Base-by-base conservation (phyloP, 208 protist species). In the Herpetomonas tarakana region DNA sequence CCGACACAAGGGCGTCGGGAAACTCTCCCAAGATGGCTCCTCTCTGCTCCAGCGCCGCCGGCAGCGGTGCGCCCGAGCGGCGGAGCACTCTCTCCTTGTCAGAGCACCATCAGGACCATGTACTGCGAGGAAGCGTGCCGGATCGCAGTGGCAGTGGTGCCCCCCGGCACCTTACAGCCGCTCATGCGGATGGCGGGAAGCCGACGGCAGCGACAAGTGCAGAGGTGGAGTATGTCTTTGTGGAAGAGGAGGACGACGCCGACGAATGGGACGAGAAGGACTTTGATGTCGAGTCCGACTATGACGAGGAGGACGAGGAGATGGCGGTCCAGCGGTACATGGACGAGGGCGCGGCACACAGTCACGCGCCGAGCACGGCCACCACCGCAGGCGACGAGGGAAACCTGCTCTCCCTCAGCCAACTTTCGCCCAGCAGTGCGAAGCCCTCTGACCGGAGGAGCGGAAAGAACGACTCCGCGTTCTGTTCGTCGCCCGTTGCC, bases 241-340 rank as follows among this genome's bases (percentile, higher is more conserved):
- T 18, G 7, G 51, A 35, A n/a, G 58, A 53, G 2, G n/a, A 25
- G n/a, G 31, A 55, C 16, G 58, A 50, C 26, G 58, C 41, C 25
- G 49, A 47, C 41, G 49, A 55, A 27, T 44, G 54, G 6, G 52
- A 68, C 30, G 52, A 53, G 0, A 30, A 61, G 14, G 54, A 55
- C 44, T 30, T 24, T 35, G 18, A 56, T 16, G 28, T 57, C 16
- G 46, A 65, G 7, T 22, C 49, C 16, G 38, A 47, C 11, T 83
- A 76, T 52, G 76, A 86, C 56, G 79, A 82, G 47, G 72, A 79
- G 58, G 71, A 81, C 30, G 79, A 90, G 64, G 83, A 81, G 52
- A 60, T 83, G 70, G 78, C 73, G 19, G 73, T 84, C 60, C 73
- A 83, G 49, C 71, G 47, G 0, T 86, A 86, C 65, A 84, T 84